Conservation (phyloP, 345 rosid genomes). For the Psidium friedrichsthalianum region DNA sequence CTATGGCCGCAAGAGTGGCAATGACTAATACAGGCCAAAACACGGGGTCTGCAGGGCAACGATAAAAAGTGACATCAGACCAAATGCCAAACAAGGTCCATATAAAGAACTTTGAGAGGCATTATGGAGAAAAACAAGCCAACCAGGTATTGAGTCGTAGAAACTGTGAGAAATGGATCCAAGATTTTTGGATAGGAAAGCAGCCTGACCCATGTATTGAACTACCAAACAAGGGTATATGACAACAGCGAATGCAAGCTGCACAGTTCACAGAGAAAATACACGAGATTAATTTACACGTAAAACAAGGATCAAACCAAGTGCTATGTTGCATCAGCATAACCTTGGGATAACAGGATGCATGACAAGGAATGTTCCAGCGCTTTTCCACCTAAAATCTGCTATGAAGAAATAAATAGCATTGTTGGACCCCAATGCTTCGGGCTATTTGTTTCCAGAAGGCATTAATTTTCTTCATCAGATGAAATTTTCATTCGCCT, state of each 20-base stretch:
- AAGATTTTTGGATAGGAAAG: conserved; percentile 69
- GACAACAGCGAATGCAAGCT: conserved; percentile 67
- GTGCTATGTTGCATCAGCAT: background rate
- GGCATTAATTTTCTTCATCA: background rate
- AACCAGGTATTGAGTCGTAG: conserved; percentile 75
- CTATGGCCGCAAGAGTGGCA: conserved; percentile 89
- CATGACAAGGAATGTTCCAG: background rate
- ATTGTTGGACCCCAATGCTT: background rate
- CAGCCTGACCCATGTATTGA: conserved; percentile 99
- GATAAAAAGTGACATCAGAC: background rate
- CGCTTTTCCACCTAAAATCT: background rate
- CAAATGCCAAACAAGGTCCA: background rate
- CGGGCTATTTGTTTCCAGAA: background rate
- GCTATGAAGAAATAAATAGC: background rate
- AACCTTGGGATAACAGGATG: background rate
- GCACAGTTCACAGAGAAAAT: conserved; percentile 5
- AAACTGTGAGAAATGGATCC: conserved; percentile 37
- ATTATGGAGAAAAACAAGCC: conserved; percentile 8
- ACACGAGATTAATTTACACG: background rate
- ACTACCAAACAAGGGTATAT: conserved; percentile 90
- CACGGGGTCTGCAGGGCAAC: conserved; percentile 45
- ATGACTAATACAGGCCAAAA: conserved; percentile 87
- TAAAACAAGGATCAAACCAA: background rate
- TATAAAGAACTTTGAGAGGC: background rate
- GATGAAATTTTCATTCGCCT: background rate